phyloP scores from a whole-genome alignment of 2,329 filamentous ascomycete species.

The Colletotrichum magnum region DNA sequence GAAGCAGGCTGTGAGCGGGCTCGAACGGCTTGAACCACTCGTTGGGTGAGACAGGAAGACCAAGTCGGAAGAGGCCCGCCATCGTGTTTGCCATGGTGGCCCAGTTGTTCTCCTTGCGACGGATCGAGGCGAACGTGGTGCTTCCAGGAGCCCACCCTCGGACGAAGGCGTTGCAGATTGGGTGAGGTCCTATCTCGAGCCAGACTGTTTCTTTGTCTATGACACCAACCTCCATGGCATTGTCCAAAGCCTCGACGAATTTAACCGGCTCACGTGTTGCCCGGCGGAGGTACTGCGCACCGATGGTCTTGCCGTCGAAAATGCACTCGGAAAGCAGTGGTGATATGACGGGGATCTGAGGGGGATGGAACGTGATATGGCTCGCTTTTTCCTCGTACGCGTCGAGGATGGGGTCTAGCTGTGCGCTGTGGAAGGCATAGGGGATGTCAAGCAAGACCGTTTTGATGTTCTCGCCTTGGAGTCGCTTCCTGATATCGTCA shows the following conservation, averaged over 20 bases:
- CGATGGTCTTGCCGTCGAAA: conserved; percentile 60
- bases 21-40: conserved; percentile 77
- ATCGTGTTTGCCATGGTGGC: conserved; percentile 73
- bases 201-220: conserved; percentile 75
- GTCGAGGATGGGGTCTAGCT: conserved; percentile 69
- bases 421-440: conserved; percentile 67
- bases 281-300: conserved; percentile 70
- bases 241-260: conserved; percentile 71
- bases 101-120: conserved; percentile 74
- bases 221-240: conserved; percentile 64
- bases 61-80: conserved; percentile 69
- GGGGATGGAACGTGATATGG: conserved; percentile 56
- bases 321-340: conserved; percentile 71
- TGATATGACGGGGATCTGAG: conserved; percentile 75
- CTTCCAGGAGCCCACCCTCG: conserved; percentile 75
- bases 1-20: conserved; percentile 69
- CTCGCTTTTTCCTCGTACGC: conserved; percentile 66
- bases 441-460: conserved; percentile 62
- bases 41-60: conserved; percentile 74
- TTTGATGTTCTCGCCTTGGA: conserved; percentile 53
- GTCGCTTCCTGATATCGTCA: conserved; percentile 55
- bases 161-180: conserved; percentile 70
- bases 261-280: conserved; percentile 76
- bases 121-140: conserved; percentile 75
- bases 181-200: conserved; percentile 79